These are phyloP conservation scores for Gonium pectorale DNA, from an alignment of 139 green algal genomes.

Conservation along the genomic window DNA sequence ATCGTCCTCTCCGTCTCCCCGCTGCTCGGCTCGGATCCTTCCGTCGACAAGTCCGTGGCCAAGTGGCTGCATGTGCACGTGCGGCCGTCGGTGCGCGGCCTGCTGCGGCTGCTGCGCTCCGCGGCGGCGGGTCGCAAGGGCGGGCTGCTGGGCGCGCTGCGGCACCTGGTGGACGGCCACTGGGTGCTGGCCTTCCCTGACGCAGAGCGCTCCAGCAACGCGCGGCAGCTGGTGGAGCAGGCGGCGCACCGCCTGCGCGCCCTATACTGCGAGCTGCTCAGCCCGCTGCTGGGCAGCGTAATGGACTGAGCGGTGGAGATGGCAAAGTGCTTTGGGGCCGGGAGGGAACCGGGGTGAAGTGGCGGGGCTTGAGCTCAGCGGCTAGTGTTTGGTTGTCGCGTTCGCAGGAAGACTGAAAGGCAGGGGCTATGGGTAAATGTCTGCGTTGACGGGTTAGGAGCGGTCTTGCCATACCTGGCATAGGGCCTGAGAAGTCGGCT, in stretches of 20 bases:
- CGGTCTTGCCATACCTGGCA: no score
- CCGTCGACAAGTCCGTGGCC: constrained; percentile 67
- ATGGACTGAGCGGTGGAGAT: constrained; percentile 18
- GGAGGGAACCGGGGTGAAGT: no score
- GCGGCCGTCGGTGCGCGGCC: constrained; percentile 74
- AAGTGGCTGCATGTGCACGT: constrained; percentile 89
- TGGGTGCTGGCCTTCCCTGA: constrained; percentile 88
- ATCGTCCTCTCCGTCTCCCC: constrained; percentile 82
- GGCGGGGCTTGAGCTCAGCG: no score
- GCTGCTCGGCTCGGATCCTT: constrained; percentile 72
- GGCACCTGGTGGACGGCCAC: constrained; percentile 83
- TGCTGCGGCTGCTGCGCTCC: constrained; percentile 64
- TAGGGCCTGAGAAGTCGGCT: no score
- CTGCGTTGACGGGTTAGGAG: no score
- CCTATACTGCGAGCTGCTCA: constrained; percentile 58
- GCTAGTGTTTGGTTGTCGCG: no score
- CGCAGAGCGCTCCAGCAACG: constrained; percentile 59
- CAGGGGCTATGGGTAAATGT: no score
- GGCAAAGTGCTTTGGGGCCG: no score
- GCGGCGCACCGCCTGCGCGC: constrained; percentile 50
- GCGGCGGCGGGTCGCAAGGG: constrained; percentile 50
- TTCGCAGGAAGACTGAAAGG: no score
- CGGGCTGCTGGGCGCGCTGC: constrained; percentile 60
- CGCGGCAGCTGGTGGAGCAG: constrained; percentile 64
- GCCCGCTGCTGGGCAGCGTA: constrained; percentile 40